These are phyloP conservation scores for Boletus insuetus DNA, from an alignment of 768 basidiomycete species.

Conservation along the genomic window DNA sequence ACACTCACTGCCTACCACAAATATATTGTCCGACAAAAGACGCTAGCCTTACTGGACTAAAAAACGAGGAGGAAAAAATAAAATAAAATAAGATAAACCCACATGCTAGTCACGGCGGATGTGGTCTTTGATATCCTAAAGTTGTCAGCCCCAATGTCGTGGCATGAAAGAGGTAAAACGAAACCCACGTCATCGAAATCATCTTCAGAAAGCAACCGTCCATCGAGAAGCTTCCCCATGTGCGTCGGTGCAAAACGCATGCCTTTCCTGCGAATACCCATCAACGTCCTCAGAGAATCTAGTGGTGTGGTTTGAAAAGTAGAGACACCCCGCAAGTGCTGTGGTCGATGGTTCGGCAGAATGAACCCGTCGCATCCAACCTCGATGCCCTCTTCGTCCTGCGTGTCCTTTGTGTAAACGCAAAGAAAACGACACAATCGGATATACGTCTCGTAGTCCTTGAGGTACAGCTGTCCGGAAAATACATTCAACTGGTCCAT, in stretches of 20 bases:
- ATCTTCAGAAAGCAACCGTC: constrained; percentile 17
- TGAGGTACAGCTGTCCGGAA: constrained; percentile 33
- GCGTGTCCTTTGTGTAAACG: constrained; percentile 19
- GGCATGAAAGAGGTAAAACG: neutral
- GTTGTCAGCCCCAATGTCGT: too few relatives aligned
- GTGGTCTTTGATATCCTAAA: too few relatives aligned
- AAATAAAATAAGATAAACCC: too few relatives aligned
- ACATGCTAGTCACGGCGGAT: too few relatives aligned
- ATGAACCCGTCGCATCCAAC: constrained; percentile 23
- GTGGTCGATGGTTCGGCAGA: constrained; percentile 10
- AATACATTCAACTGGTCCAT: constrained; percentile 30
- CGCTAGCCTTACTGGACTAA: too few relatives aligned
- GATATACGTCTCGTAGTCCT: constrained; percentile 26
- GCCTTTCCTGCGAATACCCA: constrained; percentile 39
- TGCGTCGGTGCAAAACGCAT: constrained; percentile 38
- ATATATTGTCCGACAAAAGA: too few relatives aligned
- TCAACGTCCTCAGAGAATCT: constrained; percentile 17
- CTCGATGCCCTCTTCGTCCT: constrained; percentile 1
- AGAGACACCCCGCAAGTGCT: neutral
- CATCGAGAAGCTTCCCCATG: constrained; percentile 39
- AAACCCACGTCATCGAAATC: constrained; percentile 12
- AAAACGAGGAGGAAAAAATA: too few relatives aligned
- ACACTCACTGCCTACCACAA: too few relatives aligned
- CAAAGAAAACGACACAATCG: constrained; percentile 28
- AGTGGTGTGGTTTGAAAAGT: constrained; percentile 39